These are phyloP conservation scores for Sporothrix luriei DNA, from an alignment of 2,329 filamentous ascomycete genomes.

Conservation along the genomic window DNA sequence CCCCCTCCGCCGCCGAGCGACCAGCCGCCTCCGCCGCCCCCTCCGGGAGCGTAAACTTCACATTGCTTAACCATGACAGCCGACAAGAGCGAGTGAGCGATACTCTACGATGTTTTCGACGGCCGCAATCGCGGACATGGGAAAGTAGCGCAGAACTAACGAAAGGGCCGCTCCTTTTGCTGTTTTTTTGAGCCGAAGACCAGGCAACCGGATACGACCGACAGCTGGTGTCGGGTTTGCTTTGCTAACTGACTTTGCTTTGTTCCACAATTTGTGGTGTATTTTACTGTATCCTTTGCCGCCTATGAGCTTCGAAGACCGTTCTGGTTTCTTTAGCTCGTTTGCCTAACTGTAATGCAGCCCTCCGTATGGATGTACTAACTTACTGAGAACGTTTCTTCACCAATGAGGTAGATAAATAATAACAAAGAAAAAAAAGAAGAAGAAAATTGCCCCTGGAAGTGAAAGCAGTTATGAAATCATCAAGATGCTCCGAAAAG, in stretches of 20 bases:
- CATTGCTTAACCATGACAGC: background rate
- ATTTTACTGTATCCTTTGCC: background rate
- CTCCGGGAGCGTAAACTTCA: conserved; percentile 35
- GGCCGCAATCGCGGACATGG: background rate
- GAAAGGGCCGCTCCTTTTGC: background rate
- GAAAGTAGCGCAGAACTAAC: conserved; percentile 12
- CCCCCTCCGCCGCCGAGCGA: conserved; percentile 46
- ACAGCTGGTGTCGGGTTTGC: background rate
- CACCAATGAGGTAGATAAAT: background rate
- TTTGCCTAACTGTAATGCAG: background rate
- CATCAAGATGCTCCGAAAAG: background rate
- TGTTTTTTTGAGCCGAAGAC: background rate
- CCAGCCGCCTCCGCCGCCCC: conserved; percentile 43
- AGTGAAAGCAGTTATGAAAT: background rate
- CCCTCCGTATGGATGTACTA: conserved; percentile 2
- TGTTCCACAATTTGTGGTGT: conserved; percentile 21
- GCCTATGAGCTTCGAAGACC: background rate
- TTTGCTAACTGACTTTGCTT: conserved; percentile 20
- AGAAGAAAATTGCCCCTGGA: background rate
- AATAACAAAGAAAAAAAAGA: background rate
- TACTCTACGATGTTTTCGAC: background rate
- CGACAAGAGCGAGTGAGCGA: background rate
- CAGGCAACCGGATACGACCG: background rate
- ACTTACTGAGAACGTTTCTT: background rate
- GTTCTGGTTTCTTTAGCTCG: background rate